Base-by-base conservation (phyloP, 768 basidiomycete genomes). In the Pleurotus platypus region DNA sequence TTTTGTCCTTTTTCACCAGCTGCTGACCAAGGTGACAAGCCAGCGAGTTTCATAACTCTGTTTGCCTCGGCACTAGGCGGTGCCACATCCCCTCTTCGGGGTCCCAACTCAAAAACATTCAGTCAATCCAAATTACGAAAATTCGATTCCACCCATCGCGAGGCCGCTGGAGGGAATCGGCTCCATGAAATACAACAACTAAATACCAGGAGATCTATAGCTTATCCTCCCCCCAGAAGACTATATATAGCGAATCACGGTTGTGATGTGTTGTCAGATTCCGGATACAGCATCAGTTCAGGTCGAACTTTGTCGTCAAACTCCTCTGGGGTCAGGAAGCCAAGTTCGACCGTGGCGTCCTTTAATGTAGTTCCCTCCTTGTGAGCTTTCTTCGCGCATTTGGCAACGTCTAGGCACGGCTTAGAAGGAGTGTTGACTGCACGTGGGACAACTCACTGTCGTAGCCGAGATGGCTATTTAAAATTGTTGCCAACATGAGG, bases 361-460 rank as follows among this genome's bases (percentile, higher is more conserved):
- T 96, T 98, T 71, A 98, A 69, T 58, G 97, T 98, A 49, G 87
- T 91, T 24, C 97, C 97, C 74, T 99, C 94, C 71, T 90, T 93
- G 80, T 98, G 97, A n/a, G 97, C 97, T 72, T 98, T 98, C 83
- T 99, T 99, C 26, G 97, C 97, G 67, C 91, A 93, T 75, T 92
- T 94, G 49, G 97, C 97, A 49, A 98, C 97, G 74, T 97, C 94
- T 98, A 67, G 43, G 42, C 59, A 43, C 13, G 40, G 59, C 58
- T 15, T 67, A 60, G 48, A 63, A 60, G 43, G 55, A 60, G 55
- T 46, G 8, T 7, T 15, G 22, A 7, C 16, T 46, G 16, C 16
- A 18, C 13, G 24, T 27, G 6, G 4, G 47, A 54, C 50, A 49
- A 78, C 94, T 74, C 64, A 92, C 93, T 97, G 77, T 98, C 97